A percentile compares a stretch with the other conserved stretches of the same genome.
These are phyloP conservation scores for Nigrospora sphaerica DNA, from an alignment of 2,329 filamentous ascomycete genomes.

Conservation along the genomic window DNA sequence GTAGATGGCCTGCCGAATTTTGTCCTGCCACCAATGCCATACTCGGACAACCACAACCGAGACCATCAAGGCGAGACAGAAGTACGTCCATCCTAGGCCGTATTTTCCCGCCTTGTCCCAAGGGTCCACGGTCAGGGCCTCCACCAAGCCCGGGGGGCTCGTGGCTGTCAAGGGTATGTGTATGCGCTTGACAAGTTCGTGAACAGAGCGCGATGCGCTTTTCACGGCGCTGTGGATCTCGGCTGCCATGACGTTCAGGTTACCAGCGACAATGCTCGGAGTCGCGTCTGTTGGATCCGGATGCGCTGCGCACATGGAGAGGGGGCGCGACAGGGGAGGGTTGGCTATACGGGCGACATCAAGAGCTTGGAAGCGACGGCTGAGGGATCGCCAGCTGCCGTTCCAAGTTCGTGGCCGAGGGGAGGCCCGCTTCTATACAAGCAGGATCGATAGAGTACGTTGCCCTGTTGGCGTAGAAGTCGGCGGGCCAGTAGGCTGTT, in stretches of 20 bases:
- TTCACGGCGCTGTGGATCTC: neutral
- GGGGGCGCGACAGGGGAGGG: too few species aligned
- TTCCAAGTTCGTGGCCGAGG: too few species aligned
- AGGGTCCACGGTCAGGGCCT: conserved; percentile 64
- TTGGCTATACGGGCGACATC: conserved; percentile 7
- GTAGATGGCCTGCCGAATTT: conserved; percentile 81
- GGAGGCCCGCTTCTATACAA: too few species aligned
- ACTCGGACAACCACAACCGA: conserved; percentile 62
- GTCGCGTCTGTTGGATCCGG: too few species aligned
- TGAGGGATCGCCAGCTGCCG: too few species aligned
- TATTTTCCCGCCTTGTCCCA: conserved; percentile 82
- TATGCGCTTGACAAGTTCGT: conserved; percentile 41
- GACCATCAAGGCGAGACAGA: conserved; percentile 65
- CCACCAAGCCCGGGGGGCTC: conserved; percentile 53
- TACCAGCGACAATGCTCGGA: too few species aligned
- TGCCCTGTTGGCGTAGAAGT: too few species aligned
- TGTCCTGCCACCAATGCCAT: conserved; percentile 90
- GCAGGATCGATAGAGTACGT: too few species aligned
- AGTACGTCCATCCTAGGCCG: conserved; percentile 81
- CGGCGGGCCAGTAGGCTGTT: too few species aligned
- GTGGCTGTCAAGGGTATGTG: conserved; percentile 51
- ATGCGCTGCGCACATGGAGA: too few species aligned
- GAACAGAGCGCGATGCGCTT: conserved; percentile 17
- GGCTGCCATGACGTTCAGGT: neutral
- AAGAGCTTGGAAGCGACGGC: too few species aligned